Evolutionary conservation across 331 rosid genomes (phyloP), one percentile per base, ranked within the genome.

Genomic region (Acacia pycnantha): DNA sequence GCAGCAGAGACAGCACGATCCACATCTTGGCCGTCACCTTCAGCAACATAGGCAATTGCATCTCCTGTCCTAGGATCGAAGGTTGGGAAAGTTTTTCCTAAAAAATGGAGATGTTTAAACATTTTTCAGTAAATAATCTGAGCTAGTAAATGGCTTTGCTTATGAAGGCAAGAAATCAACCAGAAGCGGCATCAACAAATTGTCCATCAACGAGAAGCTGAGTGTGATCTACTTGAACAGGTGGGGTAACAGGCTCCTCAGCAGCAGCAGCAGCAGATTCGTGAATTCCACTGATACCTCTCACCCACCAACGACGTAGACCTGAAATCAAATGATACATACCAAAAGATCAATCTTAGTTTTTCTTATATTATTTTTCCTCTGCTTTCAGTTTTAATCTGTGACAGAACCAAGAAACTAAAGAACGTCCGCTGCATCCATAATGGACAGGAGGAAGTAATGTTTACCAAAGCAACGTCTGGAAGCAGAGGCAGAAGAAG

Each of bases 111-210:
- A 68, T 15, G 4, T 7, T 27, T 43, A 9, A 6, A 6, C 9
- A 37, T 6, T 41, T 11, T 33, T 31, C 64, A 21, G 70, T 59
- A 59, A 24, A 44, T 58, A 19, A 24, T 37, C 44, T 14, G 47
- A 67, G 47, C 26, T n/a, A 18, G 1, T 19, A 79, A 33, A 6
- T 47, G 27, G 66, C 62, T 46, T 58, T 33, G 77, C 14, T 15
- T 56, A 40, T 5, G 44, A 61, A 80, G 64, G 26, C 5, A 77
- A 71, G 80, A 15, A 1, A 79, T 14, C 46, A 74, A 94, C 98
- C 98, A 47, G 98, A 94, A 64, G 84, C 91, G 76, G 98, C 84
- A 86, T 94, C 94, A 31, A 94, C 94, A 84, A 94, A 94, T 22
- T 85, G 77, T 22, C 98, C 98, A 86, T 94, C 86, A 65, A 94